Evolutionary conservation across 768 basidiomycete species (phyloP), one percentile per base, ranked within the genome.

Genomic region (Termitomyces sp.): DNA sequence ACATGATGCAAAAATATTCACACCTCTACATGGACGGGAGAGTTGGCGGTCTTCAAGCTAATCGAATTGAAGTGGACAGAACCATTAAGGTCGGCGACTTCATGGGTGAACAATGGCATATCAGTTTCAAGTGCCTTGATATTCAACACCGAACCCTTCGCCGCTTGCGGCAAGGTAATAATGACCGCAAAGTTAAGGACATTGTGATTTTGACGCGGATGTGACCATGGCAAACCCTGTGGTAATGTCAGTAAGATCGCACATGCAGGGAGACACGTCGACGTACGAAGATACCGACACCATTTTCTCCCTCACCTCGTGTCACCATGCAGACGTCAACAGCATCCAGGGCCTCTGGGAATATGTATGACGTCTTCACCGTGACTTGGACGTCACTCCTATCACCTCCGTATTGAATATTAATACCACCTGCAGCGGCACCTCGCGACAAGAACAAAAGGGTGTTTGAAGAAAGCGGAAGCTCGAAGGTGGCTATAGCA

Each of bases 51-150:
- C 37, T 46, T 58, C 18, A 83, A 65, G 31, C 63, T 59, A 26
- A 85, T 53, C 0, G 53, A 59, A 7, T 75, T 69, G 56, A 86
- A 84, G 9, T 72, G 46, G 13, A 79, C 70, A 4, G 63, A 59
- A 5, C 71, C 63, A 5, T 65, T 66, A 13, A 82, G 64, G 20
- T 73, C 69, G 18, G 64, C 71, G 13, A 85, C 55, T 10, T 63
- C 51, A 43, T 83, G 78, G 8, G 53, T 36, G 57, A 78, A 82
- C 46, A 72, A 68, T 5, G 77, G 76, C 46, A 80, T 55, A 42
- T 72, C 64, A 1, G 80, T 81, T 56, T 77, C 72, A 29, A 85
- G 69, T 22, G 68, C 67, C 51, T 77, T 74, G 24, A 84, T 65
- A 4, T 61, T 53, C 18, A 80, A 62, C 26, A 69, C 52, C 1